Conservation (phyloP, 2,329 filamentous ascomycete species). For the Lizonia empirigonia region DNA sequence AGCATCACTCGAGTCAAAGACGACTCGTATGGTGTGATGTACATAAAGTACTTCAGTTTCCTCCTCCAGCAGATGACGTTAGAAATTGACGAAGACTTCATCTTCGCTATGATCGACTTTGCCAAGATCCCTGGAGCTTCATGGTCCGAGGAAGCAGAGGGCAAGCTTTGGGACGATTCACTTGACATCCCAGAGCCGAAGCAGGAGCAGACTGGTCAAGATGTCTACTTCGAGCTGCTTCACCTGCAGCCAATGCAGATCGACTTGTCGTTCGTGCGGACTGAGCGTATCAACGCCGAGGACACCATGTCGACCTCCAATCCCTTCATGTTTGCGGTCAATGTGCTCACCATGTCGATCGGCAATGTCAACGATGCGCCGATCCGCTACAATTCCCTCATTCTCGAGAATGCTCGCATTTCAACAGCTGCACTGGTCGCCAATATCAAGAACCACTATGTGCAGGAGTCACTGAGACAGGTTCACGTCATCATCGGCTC, state of each 20-base stretch:
- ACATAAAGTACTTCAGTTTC: slow-evolving; percentile 97
- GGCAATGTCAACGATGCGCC: slow-evolving; percentile 99
- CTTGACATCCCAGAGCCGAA: slow-evolving; percentile 92
- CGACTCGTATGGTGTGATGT: slow-evolving; percentile 95
- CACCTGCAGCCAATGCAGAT: slow-evolving; percentile 99
- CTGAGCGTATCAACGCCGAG: slow-evolving; percentile 93
- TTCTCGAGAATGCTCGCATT: slow-evolving; percentile 93
- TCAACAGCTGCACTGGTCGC: slow-evolving; percentile 82
- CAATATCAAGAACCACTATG: slow-evolving; percentile 93
- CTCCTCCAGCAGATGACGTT: slow-evolving; percentile 97
- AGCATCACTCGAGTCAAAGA: slow-evolving; percentile 96
- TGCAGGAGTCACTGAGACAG: slow-evolving; percentile 93
- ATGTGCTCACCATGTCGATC: slow-evolving; percentile 98
- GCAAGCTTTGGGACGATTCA: slow-evolving; percentile 84
- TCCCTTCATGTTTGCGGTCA: slow-evolving; percentile 98
- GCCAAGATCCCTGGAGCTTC: slow-evolving; percentile 88
- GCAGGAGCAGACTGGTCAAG: slow-evolving; percentile 81
- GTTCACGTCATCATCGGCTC: slow-evolving; percentile 97
- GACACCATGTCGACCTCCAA: slow-evolving; percentile 88
- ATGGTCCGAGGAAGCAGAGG: slow-evolving; percentile 83
- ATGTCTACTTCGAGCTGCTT: slow-evolving; percentile 96
- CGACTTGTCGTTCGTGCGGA: slow-evolving; percentile 95
- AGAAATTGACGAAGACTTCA: slow-evolving; percentile 97
- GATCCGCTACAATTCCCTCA: slow-evolving; percentile 87
- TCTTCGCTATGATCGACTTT: slow-evolving; percentile 94